phyloP scores from a whole-genome alignment of 2,329 filamentous ascomycete genomes.

The Aspergillus sclerotialis region DNA sequence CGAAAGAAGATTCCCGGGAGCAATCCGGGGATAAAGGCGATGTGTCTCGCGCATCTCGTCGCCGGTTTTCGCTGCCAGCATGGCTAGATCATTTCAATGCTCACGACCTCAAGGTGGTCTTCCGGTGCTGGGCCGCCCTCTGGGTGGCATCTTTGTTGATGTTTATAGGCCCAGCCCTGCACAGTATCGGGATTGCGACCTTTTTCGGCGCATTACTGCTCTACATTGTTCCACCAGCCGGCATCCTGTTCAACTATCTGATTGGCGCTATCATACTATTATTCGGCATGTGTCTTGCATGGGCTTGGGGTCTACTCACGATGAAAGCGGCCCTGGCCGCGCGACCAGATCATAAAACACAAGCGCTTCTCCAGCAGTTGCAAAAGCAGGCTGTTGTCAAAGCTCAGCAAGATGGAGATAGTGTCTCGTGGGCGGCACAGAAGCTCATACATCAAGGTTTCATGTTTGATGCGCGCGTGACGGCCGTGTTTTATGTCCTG shows the following conservation, averaged over 20 bases:
- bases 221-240: slow-evolving; percentile 40
- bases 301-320: slow-evolving; percentile 44
- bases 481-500: slow-evolving; percentile 31
- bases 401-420: slow-evolving; percentile 27
- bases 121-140: slow-evolving; percentile 41
- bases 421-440: slow-evolving; percentile 23
- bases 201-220: slow-evolving; percentile 41
- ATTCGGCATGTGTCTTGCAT: slow-evolving; percentile 42
- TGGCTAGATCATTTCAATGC: slow-evolving; percentile 41
- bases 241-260: slow-evolving; percentile 41
- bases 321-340: slow-evolving; percentile 44
- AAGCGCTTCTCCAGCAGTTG: slow-evolving; percentile 27
- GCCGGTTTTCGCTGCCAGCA: slow-evolving; percentile 17
- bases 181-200: slow-evolving; percentile 36
- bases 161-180: slow-evolving; percentile 40
- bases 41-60: too few species aligned
- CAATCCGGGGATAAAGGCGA: too few species aligned
- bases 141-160: slow-evolving; percentile 43
- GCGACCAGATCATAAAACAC: slow-evolving; percentile 33
- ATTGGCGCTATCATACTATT: slow-evolving; percentile 38
- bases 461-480: slow-evolving; percentile 44
- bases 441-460: slow-evolving; percentile 38
- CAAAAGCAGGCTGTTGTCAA: slow-evolving; percentile 23
- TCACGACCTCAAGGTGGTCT: slow-evolving; percentile 40
- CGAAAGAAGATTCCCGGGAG: too few species aligned